phyloP scores from a whole-genome alignment of 306 rosid genomes.

The Luffa acutangula region DNA sequence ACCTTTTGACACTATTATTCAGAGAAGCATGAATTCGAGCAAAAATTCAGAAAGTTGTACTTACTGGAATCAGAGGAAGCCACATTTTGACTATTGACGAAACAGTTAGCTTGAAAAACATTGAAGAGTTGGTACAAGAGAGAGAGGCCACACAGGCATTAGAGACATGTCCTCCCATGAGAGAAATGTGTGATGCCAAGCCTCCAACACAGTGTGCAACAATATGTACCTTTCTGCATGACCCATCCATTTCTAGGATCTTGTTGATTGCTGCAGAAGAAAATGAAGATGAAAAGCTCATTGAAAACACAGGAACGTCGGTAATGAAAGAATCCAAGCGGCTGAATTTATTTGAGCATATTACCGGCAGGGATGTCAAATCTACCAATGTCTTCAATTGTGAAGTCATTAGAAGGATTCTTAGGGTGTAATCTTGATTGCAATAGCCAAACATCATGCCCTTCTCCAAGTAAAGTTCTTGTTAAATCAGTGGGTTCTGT shows the following conservation, averaged over 20 bases:
- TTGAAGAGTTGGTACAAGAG: conserved; percentile 30
- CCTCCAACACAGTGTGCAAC: conserved; percentile 35
- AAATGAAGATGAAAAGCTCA: neutral
- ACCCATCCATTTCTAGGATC: conserved; percentile 20
- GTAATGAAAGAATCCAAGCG: neutral
- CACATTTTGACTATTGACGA: conserved; percentile 22
- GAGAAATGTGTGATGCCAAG: conserved; percentile 21
- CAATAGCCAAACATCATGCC: conserved; percentile 24
- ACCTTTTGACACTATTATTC: neutral
- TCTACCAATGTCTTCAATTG: conserved; percentile 26
- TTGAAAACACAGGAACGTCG: neutral
- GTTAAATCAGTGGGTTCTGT: conserved; percentile 21
- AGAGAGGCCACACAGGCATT: conserved; percentile 20
- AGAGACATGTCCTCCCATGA: conserved; percentile 28
- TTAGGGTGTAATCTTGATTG: conserved; percentile 24
- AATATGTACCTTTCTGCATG: conserved; percentile 14
- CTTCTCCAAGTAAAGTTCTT: conserved; percentile 22
- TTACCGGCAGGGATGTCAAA: conserved; percentile 32
- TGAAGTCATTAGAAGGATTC: conserved; percentile 19
- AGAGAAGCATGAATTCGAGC: neutral
- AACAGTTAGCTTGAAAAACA: conserved; percentile 23
- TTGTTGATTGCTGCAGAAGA: conserved; percentile 17
- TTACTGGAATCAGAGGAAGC: conserved; percentile 27
- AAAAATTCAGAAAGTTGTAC: neutral
- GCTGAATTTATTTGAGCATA: neutral